Conservation (phyloP, 306 rosid species). For the Fragaria nilgerrensis region DNA sequence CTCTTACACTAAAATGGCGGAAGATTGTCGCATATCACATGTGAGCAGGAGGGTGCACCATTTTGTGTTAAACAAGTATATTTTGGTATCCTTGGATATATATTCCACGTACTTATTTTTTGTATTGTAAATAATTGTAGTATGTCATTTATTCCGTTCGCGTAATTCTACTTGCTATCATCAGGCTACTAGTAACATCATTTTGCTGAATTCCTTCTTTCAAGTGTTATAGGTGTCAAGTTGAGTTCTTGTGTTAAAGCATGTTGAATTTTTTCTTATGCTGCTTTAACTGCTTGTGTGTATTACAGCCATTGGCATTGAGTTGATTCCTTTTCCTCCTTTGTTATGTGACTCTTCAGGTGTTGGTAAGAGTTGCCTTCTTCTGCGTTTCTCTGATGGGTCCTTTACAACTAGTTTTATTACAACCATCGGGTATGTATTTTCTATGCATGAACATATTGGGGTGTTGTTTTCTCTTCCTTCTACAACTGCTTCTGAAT, state of each 20-base stretch:
- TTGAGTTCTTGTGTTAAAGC: neutral
- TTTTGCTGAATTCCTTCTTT: neutral
- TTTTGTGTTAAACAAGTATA: neutral
- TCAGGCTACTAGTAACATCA: neutral
- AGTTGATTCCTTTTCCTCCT: neutral
- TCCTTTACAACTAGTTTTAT: slow-evolving; percentile 95
- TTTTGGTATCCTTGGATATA: neutral
- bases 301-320: neutral
- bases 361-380: slow-evolving; percentile 99
- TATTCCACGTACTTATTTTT: neutral
- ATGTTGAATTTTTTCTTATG: neutral
- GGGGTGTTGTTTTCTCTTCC: slow-evolving; percentile 7
- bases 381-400: slow-evolving; percentile 95
- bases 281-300: neutral
- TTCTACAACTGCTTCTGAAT: slow-evolving; percentile 23
- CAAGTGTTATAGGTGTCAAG: neutral
- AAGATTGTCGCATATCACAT: neutral
- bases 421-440: slow-evolving; percentile 83
- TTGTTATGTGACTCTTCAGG: slow-evolving; percentile 43
- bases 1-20: neutral
- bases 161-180: neutral
- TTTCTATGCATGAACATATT: neutral
- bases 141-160: neutral
- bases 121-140: neutral
- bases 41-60: neutral